Evolutionary conservation across 108 stramenopile genomes (phyloP), one percentile per base, ranked within the genome.

Genomic region (Mayamaea pseudoterrestris): DNA sequence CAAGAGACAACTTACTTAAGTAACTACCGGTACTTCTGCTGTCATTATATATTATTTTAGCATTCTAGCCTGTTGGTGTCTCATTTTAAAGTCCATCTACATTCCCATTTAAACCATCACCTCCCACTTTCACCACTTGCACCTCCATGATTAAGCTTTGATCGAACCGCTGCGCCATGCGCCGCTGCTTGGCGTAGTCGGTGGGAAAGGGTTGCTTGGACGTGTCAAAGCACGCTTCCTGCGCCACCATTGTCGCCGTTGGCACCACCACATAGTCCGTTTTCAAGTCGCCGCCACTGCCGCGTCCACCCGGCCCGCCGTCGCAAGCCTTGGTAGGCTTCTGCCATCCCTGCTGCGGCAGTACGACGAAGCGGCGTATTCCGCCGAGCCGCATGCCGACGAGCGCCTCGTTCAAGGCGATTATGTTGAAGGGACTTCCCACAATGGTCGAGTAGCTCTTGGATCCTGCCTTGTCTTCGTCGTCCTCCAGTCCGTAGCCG

Each of bases 91-190:
- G n/a, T n/a, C n/a, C n/a, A n/a, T n/a, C n/a, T n/a, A n/a, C n/a
- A n/a, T n/a, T n/a, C n/a, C n/a, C n/a, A n/a, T n/a, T n/a, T n/a
- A n/a, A n/a, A n/a, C n/a, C n/a, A n/a, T n/a, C n/a, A n/a, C n/a
- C n/a, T n/a, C n/a, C n/a, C n/a, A 39, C 20, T 39, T 20, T 50
- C 3, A 82, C 76, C 34, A 85, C 55, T 42, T 76, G 57, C 1
- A 91, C 79, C 55, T 91, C 90, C 68, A 91, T 69, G 43, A 91
- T 91, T 34, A 91, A 51, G 42, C 61, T 65, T 62, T 91, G 90
- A 59, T 91, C 90, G 53, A 91, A 91, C 27, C 84, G 62, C 50
- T 91, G 90, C 8, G 83, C 90, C 81, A 91, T 80, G 29, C 90
- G 60, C 42, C 90, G 60, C 41, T 84, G 81, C 56, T 86, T 66